Evolutionary conservation across 73 alveolate species (phyloP).

Genomic region (Symbiodinium pilosum): DNA sequence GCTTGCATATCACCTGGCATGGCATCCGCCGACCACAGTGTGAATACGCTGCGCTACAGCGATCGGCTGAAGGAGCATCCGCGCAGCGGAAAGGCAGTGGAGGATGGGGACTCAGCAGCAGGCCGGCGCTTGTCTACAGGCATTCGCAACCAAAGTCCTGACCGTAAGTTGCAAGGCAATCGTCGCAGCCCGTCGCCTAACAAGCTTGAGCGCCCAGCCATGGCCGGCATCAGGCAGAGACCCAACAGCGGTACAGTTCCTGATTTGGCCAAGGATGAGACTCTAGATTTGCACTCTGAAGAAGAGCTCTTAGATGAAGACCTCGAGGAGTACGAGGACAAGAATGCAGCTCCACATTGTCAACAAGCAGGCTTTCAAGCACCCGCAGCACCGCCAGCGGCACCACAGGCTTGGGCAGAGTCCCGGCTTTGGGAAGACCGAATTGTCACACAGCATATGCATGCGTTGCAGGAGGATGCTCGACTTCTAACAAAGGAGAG

Average conservation of each 20-base stretch:
- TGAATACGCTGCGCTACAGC: slow-evolving; percentile 98
- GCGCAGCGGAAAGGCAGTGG: slow-evolving; percentile 93
- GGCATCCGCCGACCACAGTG: slow-evolving; percentile 98
- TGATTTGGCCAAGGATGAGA: slow-evolving; percentile 95
- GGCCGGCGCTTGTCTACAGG: slow-evolving; percentile 82
- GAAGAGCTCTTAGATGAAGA: slow-evolving; percentile 30
- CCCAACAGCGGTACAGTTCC: slow-evolving; percentile 96
- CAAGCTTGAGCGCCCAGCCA: slow-evolving; percentile 83
- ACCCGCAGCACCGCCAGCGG: slow-evolving; percentile 96
- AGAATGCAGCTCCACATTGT: slow-evolving; percentile 8
- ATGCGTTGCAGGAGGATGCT: slow-evolving; percentile 99
- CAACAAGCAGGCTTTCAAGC: background rate
- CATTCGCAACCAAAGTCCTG: slow-evolving; percentile 56
- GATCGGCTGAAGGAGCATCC: slow-evolving; percentile 96
- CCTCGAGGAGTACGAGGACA: background rate
- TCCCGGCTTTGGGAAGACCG: slow-evolving; percentile 98
- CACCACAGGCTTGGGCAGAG: slow-evolving; percentile 98
- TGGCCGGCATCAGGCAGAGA: slow-evolving; percentile 95
- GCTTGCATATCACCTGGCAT: slow-evolving; percentile 98
- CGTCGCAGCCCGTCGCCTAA: slow-evolving; percentile 91
- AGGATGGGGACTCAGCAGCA: slow-evolving; percentile 85
- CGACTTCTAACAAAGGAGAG: slow-evolving; percentile 98
- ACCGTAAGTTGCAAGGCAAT: slow-evolving; percentile 20
- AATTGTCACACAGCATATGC: slow-evolving; percentile 97
- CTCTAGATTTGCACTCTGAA: slow-evolving; percentile 96